Base-by-base conservation (phyloP, 106 monocot species). In the Allium fistulosum region DNA sequence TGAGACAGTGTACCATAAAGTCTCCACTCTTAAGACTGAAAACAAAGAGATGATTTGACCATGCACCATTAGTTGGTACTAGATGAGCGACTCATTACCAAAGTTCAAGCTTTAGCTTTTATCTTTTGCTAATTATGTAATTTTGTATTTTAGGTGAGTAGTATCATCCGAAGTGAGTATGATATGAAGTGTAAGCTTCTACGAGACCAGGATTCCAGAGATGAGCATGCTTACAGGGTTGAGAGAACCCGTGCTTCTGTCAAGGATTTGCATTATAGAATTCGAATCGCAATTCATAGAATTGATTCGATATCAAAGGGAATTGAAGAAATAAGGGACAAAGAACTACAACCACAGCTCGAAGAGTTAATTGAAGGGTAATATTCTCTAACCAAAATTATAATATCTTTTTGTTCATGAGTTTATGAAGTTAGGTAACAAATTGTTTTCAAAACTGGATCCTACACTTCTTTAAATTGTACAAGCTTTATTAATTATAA, bases 291-390 rank as follows among this genome's bases (percentile, higher is more conserved):
- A 56, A 92, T 97, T 70, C 92, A 92, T 3, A 85, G 97, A 85
- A 92, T 99, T 47, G 81, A 85, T 68, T 84, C 83, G 7, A 89
- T 99, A 74, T 99, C 97, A 48, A 92, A 81, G 77, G 79, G 28
- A 65, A 92, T 99, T 22, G 92, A 99, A 58, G 92, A 87, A 51
- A 16, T 99, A 62, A 80, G 97, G 68, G 97, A 99, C 72, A 87
- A 74, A 46, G 97, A 99, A 57, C 87, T 99, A 59, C 92, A 92
- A 71, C 97, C 92, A 48, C 97, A 99, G 61, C 75, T 99, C 11
- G 92, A 92, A 66, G 97, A 99, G 77, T 79, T 92, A 57, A 99
- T 99, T 66, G 80, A 69, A 61, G 89, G 89, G 97, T 99, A 89
- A 69, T 69, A 14, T 76, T 75, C 27, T 49, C 8, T 58, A 16